Evolutionary conservation across 257 asterid genomes (phyloP).

Genomic region (Echium plantagineum): DNA sequence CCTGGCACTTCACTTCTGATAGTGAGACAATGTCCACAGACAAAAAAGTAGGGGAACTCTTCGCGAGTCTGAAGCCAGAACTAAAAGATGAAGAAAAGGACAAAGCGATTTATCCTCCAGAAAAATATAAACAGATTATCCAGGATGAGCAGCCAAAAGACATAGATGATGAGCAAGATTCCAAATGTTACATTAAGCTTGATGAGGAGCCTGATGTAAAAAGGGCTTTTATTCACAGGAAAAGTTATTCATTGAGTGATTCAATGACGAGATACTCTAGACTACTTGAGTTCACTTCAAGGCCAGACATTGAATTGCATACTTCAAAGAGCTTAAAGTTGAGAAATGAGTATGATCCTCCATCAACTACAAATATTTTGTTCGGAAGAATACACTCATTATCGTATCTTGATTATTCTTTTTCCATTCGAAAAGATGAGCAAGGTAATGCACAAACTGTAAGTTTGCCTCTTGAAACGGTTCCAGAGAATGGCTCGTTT

Average conservation of each 20-base stretch:
- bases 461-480: constrained; percentile 10
- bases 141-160: background rate
- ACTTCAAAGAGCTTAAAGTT: constrained; percentile 55
- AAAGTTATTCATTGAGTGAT: constrained; percentile 53
- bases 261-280: constrained; percentile 45
- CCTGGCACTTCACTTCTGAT: constrained; percentile 12
- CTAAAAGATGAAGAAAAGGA: background rate
- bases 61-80: constrained; percentile 3
- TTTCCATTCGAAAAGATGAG: constrained; percentile 17
- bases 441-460: constrained; percentile 18
- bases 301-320: constrained; percentile 22
- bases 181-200: background rate
- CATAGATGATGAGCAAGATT: constrained; percentile 6
- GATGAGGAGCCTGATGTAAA: constrained; percentile 13
- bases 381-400: constrained; percentile 39
- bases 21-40: constrained; percentile 9
- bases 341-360: constrained; percentile 29
- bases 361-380: constrained; percentile 22
- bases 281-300: constrained; percentile 30
- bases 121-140: background rate
- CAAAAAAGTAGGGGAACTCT: constrained; percentile 7
- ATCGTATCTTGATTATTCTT: constrained; percentile 37
- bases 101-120: background rate
- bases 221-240: constrained; percentile 13
- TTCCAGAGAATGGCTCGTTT: constrained; percentile 13